phyloP scores from a whole-genome alignment of 2,329 filamentous ascomycete species.

The Colletotrichum limetticola region DNA sequence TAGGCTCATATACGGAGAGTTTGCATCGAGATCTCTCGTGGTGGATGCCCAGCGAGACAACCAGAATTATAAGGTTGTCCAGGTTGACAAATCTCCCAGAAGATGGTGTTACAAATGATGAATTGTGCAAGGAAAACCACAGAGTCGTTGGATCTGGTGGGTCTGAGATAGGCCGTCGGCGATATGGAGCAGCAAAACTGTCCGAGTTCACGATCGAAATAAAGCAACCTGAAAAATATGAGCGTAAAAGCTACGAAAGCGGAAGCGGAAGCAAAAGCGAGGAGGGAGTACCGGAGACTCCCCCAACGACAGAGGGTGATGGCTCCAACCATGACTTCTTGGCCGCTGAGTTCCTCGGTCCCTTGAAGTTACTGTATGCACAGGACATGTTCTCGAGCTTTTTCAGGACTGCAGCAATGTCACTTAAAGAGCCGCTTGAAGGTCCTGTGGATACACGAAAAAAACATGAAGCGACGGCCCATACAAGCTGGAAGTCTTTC shows the following conservation, averaged over 20 bases:
- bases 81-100: background rate
- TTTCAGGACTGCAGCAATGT: background rate
- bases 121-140: background rate
- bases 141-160: background rate
- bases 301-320: too few relatives aligned
- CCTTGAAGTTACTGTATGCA: background rate
- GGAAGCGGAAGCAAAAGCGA: too few relatives aligned
- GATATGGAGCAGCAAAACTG: background rate
- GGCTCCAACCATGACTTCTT: background rate
- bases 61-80: background rate
- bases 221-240: too few relatives aligned
- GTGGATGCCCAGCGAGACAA: background rate
- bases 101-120: too few relatives aligned
- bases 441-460: too few relatives aligned
- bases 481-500: background rate
- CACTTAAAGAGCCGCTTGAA: accelerated
- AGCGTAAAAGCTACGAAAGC: too few relatives aligned
- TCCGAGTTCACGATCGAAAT: background rate
- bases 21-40: background rate
- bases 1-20: background rate
- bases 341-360: background rate
- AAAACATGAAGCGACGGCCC: background rate
- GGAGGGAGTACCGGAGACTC: too few relatives aligned
- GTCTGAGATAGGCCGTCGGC: too few relatives aligned
- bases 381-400: background rate